These are phyloP conservation scores for Fusarium zealandicum DNA, from an alignment of 2,329 filamentous ascomycete genomes.

Conservation along the genomic window DNA sequence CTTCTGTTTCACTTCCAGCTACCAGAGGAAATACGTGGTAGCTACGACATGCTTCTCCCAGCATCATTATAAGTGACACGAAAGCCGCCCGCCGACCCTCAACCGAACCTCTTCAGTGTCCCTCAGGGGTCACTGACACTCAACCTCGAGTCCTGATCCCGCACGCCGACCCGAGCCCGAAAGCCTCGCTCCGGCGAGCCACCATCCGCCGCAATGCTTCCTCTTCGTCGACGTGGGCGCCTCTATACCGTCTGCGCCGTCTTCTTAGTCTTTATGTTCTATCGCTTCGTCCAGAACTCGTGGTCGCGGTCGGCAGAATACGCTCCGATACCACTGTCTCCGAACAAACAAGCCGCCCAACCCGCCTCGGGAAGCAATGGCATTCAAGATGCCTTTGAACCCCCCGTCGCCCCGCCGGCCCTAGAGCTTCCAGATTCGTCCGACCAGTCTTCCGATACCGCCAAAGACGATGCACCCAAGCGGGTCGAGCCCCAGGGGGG, in stretches of 20 bases:
- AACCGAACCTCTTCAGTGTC: too few relatives aligned
- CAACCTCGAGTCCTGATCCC: neutral
- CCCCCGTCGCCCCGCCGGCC: constrained; percentile 23
- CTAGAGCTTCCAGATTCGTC: constrained; percentile 26
- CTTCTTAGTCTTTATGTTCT: constrained; percentile 62
- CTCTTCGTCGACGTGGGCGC: constrained; percentile 66
- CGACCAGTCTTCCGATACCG: constrained; percentile 10
- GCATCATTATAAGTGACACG: constrained; percentile 16
- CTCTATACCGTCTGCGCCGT: constrained; percentile 64
- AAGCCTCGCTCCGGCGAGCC: constrained; percentile 41
- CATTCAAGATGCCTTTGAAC: constrained; percentile 27
- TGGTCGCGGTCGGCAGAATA: constrained; percentile 42
- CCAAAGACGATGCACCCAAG: constrained; percentile 17
- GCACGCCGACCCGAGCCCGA: constrained; percentile 2
- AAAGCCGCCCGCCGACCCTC: constrained; percentile 1
- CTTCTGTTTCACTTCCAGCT: neutral
- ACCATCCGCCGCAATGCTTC: constrained; percentile 51
- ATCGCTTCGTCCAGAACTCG: constrained; percentile 56
- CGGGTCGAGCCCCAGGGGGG: constrained; percentile 15
- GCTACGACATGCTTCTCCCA: constrained; percentile 22
- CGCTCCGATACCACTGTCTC: constrained; percentile 14
- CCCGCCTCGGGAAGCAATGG: constrained; percentile 12
- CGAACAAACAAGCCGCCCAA: constrained; percentile 15
- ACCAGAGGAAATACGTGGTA: constrained; percentile 1
- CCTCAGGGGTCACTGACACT: too few relatives aligned